These are phyloP conservation scores for Teratosphaeria epicoccoides DNA, from an alignment of 2,329 filamentous ascomycete species.

Conservation along the genomic window DNA sequence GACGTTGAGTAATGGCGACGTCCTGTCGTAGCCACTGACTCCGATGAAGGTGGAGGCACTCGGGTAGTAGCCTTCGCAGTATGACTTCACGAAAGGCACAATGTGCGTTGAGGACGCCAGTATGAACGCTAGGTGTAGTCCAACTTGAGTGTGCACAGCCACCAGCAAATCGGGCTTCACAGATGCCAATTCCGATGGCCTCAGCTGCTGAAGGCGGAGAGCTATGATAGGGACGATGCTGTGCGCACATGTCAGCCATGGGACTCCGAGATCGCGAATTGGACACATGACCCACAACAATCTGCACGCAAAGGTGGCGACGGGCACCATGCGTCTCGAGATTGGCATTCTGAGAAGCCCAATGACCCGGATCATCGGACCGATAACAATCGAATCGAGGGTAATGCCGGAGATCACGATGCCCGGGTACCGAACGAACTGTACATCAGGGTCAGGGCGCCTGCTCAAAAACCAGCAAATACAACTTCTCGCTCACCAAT, in stretches of 20 bases:
- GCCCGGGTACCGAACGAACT: neutral
- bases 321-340: neutral
- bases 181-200: neutral
- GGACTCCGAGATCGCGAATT: neutral
- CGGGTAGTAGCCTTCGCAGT: neutral
- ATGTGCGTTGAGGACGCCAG: neutral
- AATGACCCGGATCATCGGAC: neutral
- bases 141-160: neutral
- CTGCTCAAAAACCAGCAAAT: neutral
- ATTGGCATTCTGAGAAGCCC: neutral
- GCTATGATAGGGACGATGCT: neutral
- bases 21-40: neutral
- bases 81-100: neutral
- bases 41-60: neutral
- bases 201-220: neutral
- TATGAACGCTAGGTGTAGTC: neutral
- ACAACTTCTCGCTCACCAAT: neutral
- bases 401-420: neutral
- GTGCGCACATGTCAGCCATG: neutral
- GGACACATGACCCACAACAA: neutral
- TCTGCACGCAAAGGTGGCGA: neutral
- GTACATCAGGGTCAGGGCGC: neutral
- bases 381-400: neutral
- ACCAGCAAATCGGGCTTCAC: neutral
- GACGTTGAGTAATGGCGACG: no score